Evolutionary conservation across 257 asterid species (phyloP), one percentile per base, ranked within the genome.

Genomic region (Schizonepeta tenuifolia): DNA sequence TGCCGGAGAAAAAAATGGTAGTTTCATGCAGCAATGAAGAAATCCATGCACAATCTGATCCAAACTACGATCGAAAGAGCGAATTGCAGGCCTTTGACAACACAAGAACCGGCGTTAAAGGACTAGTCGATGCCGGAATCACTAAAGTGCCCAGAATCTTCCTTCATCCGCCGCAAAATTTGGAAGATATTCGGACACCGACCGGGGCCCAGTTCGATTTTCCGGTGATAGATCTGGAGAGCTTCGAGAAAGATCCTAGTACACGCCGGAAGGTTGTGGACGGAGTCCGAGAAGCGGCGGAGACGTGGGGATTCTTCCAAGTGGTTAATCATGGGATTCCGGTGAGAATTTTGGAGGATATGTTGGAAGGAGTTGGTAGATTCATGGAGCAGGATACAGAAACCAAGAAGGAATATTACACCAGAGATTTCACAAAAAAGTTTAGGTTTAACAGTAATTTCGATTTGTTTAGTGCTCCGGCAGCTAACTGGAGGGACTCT

Each of bases 71-170:
- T 17, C 24, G 56, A 4, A 17, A 7, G 18, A 72, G 56, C 22
- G 88, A 81, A n/a, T 11, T 87, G 18, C 76, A 56, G 35, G 83
- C 81, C 2, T 87, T 87, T 41, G 92, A 87, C 46, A 84, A 82
- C 13, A 78, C 89, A 1, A 82, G 69, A 50, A 73, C 84, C 4
- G 92, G 92, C 8, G 89, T 84, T 0, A 87, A 87, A 57, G 89
- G 89, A 14, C 12, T n/a, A n/a, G n/a, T n/a, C n/a, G n/a, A n/a
- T n/a, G 72, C 73, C 40, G 84, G 89, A 31, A 21, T 70, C 36
- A 61, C 81, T 14, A 18, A 57, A 14, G 6, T n/a, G n/a, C n/a
- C n/a, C n/a, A n/a, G n/a, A n/a, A n/a, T n/a, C n/a, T n/a, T n/a
- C n/a, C n/a, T n/a, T n/a, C n/a, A n/a, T n/a, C 53, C 53, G 1